A percentile compares a stretch with the other conserved stretches of the same genome.
Evolutionary conservation across 202 grass and related monocot genomes (phyloP).

Genomic region (Schoenoplectus tabernaemontani): DNA sequence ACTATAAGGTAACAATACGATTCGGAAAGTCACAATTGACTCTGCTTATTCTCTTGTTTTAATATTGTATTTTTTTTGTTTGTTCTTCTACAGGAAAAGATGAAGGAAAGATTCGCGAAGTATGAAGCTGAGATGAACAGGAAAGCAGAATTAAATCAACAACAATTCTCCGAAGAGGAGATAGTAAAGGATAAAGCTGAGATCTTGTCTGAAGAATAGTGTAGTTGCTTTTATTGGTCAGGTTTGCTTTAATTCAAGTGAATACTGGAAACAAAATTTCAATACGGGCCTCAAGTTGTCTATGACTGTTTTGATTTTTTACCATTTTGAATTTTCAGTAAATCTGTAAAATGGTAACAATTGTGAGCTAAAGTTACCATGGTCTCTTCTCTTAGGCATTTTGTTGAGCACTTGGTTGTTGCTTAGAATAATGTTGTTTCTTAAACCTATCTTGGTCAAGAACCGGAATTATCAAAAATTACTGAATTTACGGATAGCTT

Average conservation of each 20-base stretch:
- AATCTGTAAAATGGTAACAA: not conserved
- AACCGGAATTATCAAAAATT: not conserved
- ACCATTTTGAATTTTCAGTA: not conserved
- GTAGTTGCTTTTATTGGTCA: not conserved
- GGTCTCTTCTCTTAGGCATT: not conserved
- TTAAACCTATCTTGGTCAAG: not conserved
- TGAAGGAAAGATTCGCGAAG: constrained; percentile 56
- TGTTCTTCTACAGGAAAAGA: constrained; percentile 37
- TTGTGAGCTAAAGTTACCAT: not conserved
- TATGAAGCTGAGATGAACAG: constrained; percentile 53
- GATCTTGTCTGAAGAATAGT: constrained; percentile 32
- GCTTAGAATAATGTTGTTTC: constrained; percentile 7
- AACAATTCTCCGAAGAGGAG: constrained; percentile 24
- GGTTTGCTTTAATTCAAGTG: not conserved
- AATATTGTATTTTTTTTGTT: not conserved
- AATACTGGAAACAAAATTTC: not conserved
- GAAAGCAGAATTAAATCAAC: constrained; percentile 34
- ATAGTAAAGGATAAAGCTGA: constrained; percentile 42
- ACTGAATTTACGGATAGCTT: not conserved
- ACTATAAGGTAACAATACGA: constrained; percentile 52
- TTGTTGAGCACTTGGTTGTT: not conserved
- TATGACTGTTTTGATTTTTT: not conserved
- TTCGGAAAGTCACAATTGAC: not conserved
- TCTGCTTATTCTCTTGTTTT: not conserved
- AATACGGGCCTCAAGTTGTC: not conserved